Base-by-base conservation (phyloP, 169 alveolate genomes). In the Cryptosporidium sp. region DNA sequence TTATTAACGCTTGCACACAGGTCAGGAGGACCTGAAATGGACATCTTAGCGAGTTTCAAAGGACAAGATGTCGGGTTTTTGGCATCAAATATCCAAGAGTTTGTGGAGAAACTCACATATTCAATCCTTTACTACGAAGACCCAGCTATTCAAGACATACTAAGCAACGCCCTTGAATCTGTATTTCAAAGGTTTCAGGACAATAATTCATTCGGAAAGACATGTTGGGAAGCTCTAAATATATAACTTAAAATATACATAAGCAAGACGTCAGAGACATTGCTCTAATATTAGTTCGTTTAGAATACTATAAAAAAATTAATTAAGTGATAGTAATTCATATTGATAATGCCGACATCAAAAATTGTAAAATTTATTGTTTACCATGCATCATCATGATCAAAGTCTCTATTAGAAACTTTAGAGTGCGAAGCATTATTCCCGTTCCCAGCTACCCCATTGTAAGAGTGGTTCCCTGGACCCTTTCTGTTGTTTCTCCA, bases 21-120 rank as follows among this genome's bases (percentile, higher is more conserved):
- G 61, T 95, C 97, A 9, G 98, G 97, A 10, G 98, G 98, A 37
- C 98, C 98, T 7, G 91, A 91, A 51, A 85, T 84, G 43, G 98
- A 96, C 91, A 96, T 96, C 55, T 91, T 96, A 41, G 16, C 61
- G 41, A 33, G 59, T 23, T 33, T 50, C 69, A 92, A 91, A 43
- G 89, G 70, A 33, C 70, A 92, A n/a, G 68, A 41, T 21, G 92
- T 92, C 10, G 98, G 98, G 10, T 93, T 93, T 59, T 85, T 96
- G 33, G 96, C 96, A 45, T 92, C 94, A 16, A 71, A 58, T 70
- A 91, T 75, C 51, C 94, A 93, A 6, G 97, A 95, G 21, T 96
- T 94, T 91, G 95, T 93, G 29, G 87, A 71, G 5, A 62, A 35
- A 43, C 51, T 91, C 1, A 37, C 55, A 18, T 16, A 84, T 55